Evolutionary conservation across 2,329 filamentous ascomycete genomes (phyloP), one percentile per base, ranked within the genome.

Genomic region (Penicillium sp.): DNA sequence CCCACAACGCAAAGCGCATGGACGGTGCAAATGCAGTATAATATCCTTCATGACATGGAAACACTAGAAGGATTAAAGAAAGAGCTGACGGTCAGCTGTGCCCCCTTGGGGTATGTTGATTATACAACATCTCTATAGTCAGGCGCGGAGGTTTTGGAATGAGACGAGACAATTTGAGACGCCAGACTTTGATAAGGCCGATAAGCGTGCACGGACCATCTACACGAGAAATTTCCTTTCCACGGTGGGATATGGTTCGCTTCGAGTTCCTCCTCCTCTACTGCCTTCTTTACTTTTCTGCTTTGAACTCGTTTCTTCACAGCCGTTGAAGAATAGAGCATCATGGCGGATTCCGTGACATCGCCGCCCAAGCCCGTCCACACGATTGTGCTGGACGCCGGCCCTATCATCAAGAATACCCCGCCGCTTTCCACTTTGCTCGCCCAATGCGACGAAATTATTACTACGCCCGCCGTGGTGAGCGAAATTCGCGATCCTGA

Each of bases 381-480:
- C 75, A 88, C 87, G 49, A 84, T 97, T 47, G 82, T 97, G 26
- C 81, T 99, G 61, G 94, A 99, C 69, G 88, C 94, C 3, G 93
- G 92, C 24, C 91, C 93, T 7, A 85, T 99, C 55, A 92, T 99
- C 71, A 93, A 93, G 70, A 96, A 96, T 75, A 87, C 94, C 59
- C 90, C 93, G 12, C 79, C 89, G 10, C 84, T 94, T 23, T 95
- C 90, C 42, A 90, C 88, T 0, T 84, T 99, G 10, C 78, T 96
- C 47, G 81, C 83, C 34, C 85, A 90, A 69, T 86, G 90, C 44
- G 86, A 94, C 65, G 78, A 81, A 53, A 80, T 96, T 39, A 84
- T 91, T 65, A 96, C 91, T 1, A 88, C 93, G 0, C 91, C 92
- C 0, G 86, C 88, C 7, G 90, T 99, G 51, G 79, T 97, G 28